phyloP scores from a whole-genome alignment of 2,329 filamentous ascomycete species.

The Cordyceps fumosorosea region DNA sequence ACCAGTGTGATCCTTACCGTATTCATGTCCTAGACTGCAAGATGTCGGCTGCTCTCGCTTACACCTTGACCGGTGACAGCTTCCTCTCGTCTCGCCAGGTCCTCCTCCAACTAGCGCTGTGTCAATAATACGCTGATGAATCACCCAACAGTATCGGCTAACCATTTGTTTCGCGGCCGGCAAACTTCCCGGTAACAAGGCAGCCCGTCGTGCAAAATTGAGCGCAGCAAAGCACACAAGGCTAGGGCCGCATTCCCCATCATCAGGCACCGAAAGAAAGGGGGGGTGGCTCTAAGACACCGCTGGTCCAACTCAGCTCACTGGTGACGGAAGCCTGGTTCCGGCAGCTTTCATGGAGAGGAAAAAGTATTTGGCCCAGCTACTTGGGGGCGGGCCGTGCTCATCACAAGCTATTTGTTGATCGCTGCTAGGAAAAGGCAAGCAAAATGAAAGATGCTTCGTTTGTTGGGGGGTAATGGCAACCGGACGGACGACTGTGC shows the following conservation, averaged over 20 bases:
- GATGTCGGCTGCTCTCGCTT: too few species aligned
- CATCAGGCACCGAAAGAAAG: not conserved
- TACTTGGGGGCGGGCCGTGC: conserved; percentile 4
- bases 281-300: not conserved
- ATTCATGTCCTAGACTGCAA: too few species aligned
- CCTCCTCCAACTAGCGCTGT: too few species aligned
- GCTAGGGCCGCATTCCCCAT: not conserved
- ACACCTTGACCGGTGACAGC: too few species aligned
- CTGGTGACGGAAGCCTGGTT: conserved; percentile 2
- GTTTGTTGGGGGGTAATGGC: not conserved
- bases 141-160: too few species aligned
- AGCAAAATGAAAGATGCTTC: not conserved
- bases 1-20: not conserved
- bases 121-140: too few species aligned
- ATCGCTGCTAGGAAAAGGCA: not conserved
- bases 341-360: not conserved
- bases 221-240: not conserved
- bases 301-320: too few species aligned
- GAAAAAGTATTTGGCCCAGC: not conserved
- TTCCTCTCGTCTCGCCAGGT: too few species aligned
- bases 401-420: not conserved
- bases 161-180: too few species aligned
- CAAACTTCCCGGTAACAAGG: too few species aligned
- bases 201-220: not conserved
- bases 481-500: not conserved